Conservation (phyloP, 2,329 filamentous ascomycete genomes). For the Cercospora sp. region DNA sequence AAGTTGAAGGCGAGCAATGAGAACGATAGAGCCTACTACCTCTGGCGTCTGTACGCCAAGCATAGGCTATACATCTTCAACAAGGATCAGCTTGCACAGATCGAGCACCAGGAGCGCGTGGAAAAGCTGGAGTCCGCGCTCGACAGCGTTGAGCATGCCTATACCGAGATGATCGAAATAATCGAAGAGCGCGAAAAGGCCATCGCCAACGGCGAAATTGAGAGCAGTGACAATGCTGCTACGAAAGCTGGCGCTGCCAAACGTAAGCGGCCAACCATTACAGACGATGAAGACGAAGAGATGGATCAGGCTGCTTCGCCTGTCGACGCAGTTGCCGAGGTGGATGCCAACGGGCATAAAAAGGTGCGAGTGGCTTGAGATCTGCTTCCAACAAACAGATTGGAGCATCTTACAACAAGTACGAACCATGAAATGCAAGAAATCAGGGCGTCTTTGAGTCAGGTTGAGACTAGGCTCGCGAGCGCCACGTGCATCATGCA, state of each 20-base stretch:
- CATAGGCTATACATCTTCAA: slow-evolving; percentile 75
- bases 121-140: slow-evolving; percentile 72
- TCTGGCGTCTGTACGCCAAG: slow-evolving; percentile 77
- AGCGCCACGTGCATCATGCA: slow-evolving; percentile 13
- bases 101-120: slow-evolving; percentile 67
- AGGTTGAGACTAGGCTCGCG: slow-evolving; percentile 1
- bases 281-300: slow-evolving; percentile 32
- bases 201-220: slow-evolving; percentile 24
- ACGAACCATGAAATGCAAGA: neutral
- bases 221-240: slow-evolving; percentile 7
- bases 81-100: slow-evolving; percentile 66
- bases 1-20: slow-evolving; percentile 53
- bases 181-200: slow-evolving; percentile 41
- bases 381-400: neutral
- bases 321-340: slow-evolving; percentile 1
- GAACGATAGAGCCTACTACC: slow-evolving; percentile 63
- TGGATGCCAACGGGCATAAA: slow-evolving; percentile 24
- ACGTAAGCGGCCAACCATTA: slow-evolving; percentile 27
- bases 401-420: neutral
- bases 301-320: slow-evolving; percentile 21
- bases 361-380: slow-evolving; percentile 22
- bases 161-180: slow-evolving; percentile 63
- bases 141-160: slow-evolving; percentile 69
- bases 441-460: slow-evolving; percentile 16
- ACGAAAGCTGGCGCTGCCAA: slow-evolving; percentile 16